A percentile compares a stretch with the other conserved stretches of the same genome.
Evolutionary conservation across 83 land plant species (phyloP).

Genomic region (Picea mariana): DNA sequence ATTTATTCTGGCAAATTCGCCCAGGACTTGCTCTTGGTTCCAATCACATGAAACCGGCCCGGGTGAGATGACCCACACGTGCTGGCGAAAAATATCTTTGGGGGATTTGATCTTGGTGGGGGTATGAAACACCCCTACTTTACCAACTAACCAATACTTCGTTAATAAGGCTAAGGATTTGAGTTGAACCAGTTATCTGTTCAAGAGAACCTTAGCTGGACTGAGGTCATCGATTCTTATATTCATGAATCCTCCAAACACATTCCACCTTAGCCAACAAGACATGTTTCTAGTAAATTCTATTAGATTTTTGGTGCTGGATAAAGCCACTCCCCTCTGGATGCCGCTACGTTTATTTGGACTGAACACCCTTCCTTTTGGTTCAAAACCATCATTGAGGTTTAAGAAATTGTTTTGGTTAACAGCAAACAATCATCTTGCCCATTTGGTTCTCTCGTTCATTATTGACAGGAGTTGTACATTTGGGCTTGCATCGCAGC

Average conservation of each 20-base stretch:
- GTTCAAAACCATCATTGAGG: constrained; percentile 1
- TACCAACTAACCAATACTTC: too few relatives aligned
- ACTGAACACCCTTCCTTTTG: background rate
- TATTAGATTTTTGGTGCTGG: background rate
- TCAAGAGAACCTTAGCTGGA: background rate
- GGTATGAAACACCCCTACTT: too few relatives aligned
- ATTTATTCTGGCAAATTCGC: too few relatives aligned
- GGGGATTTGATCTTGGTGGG: too few relatives aligned
- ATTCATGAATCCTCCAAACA: background rate
- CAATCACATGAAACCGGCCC: too few relatives aligned
- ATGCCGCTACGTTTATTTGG: background rate
- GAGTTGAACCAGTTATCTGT: background rate
- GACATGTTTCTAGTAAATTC: background rate
- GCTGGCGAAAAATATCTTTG: too few relatives aligned
- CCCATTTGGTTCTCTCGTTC: background rate
- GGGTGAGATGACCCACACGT: too few relatives aligned
- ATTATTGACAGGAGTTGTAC: background rate
- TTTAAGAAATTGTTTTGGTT: background rate
- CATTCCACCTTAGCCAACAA: background rate
- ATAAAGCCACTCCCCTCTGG: background rate
- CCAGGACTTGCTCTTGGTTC: too few relatives aligned
- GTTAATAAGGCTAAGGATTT: background rate
- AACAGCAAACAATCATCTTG: constrained; percentile 5
- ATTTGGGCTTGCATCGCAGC: constrained; percentile 78
- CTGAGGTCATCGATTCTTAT: background rate